Percentiles rank a stretch among this genome's conserved stretches.
Evolutionary conservation across 2,329 filamentous ascomycete species (phyloP).

Genomic region (Cephalotrichum gorgonifer): DNA sequence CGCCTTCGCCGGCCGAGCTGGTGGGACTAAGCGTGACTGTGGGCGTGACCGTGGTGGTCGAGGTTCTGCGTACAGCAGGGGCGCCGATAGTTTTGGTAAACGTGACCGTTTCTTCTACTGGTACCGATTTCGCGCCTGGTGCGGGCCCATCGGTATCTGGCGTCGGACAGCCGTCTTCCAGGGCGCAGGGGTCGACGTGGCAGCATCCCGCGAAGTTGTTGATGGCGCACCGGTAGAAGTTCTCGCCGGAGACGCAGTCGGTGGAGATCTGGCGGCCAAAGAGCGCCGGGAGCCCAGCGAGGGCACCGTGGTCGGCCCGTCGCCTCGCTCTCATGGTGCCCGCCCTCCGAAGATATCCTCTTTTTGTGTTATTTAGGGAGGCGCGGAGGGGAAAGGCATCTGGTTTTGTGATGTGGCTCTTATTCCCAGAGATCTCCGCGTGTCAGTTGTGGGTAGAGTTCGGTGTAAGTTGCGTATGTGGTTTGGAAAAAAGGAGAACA

Average conservation of each 20-base stretch:
- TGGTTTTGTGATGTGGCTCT: too few species aligned
- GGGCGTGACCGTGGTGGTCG: constrained; percentile 22
- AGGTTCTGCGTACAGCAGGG: too few species aligned
- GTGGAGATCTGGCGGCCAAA: constrained; percentile 2
- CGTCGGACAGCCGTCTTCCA: constrained; percentile 18
- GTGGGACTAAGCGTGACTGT: constrained; percentile 20
- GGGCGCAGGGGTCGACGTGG: constrained; percentile 28
- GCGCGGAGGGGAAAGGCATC: too few species aligned
- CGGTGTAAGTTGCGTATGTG: too few species aligned
- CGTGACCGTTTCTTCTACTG: background rate
- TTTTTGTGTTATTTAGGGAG: too few species aligned
- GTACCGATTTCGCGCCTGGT: background rate
- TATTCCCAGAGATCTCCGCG: too few species aligned
- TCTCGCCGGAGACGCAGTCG: constrained; percentile 17
- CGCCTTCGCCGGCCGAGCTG: background rate
- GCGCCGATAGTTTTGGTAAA: too few species aligned
- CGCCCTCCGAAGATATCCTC: background rate
- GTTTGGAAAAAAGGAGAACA: too few species aligned
- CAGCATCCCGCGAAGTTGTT: constrained; percentile 35
- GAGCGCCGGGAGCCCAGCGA: background rate
- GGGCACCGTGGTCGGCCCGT: background rate
- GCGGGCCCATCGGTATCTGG: too few species aligned
- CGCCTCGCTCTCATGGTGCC: background rate
- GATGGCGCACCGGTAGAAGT: constrained; percentile 25
- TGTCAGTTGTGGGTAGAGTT: too few species aligned